Percentiles rank a stretch among this genome's conserved stretches.
phyloP scores from a whole-genome alignment of 164 flowering plant species.

The Vitis amurensis region DNA sequence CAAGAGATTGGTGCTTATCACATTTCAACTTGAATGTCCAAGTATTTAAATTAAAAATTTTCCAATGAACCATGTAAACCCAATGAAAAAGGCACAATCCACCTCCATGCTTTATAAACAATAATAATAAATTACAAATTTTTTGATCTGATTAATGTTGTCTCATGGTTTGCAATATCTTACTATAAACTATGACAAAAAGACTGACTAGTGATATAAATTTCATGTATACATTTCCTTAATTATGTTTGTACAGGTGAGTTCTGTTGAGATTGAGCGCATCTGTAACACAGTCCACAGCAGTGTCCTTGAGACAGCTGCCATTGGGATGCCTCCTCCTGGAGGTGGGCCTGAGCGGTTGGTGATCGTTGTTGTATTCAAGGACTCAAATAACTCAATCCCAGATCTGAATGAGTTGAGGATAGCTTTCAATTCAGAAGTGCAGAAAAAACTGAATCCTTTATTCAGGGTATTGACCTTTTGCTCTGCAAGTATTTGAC shows the following conservation, averaged over 20 bases:
- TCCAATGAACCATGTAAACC: not conserved
- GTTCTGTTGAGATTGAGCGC: slow-evolving; percentile 94
- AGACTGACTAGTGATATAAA: no score
- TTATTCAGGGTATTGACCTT: slow-evolving; percentile 65
- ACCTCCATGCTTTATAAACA: not conserved
- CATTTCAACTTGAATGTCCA: not conserved
- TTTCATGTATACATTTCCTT: no score
- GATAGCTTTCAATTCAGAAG: slow-evolving; percentile 59
- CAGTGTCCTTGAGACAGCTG: slow-evolving; percentile 80
- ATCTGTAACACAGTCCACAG: slow-evolving; percentile 65
- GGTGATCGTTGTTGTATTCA: slow-evolving; percentile 79
- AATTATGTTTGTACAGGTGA: slow-evolving; percentile 50
- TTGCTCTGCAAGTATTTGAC: not conserved
- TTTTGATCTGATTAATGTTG: not conserved
- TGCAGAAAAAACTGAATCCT: slow-evolving; percentile 87
- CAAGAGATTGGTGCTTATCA: not conserved
- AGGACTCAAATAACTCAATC: slow-evolving; percentile 29
- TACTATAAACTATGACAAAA: no score
- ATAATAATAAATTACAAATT: not conserved
- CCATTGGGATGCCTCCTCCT: slow-evolving; percentile 82
- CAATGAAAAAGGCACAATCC: not conserved
- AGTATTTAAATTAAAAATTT: not conserved
- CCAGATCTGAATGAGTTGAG: slow-evolving; percentile 48
- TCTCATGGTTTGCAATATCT: no score
- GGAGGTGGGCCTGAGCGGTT: slow-evolving; percentile 91